phyloP scores from a whole-genome alignment of 306 rosid species.

The Hippophae tibetana region DNA sequence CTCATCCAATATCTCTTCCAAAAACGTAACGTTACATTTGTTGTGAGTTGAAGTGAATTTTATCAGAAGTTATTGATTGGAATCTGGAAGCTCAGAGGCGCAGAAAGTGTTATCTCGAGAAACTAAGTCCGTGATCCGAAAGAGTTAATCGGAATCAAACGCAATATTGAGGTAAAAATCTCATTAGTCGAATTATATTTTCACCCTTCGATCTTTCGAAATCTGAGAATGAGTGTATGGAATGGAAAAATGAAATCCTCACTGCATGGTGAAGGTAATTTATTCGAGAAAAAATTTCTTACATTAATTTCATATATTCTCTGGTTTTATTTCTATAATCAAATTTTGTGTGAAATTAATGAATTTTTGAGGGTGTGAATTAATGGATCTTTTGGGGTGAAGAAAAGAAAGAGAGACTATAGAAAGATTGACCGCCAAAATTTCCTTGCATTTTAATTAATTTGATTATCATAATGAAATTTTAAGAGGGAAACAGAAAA shows the following conservation, averaged over 20 bases:
- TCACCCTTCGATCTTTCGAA: neutral
- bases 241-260: neutral
- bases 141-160: conserved; percentile 3
- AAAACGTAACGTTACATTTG: conserved; percentile 8
- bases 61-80: too few species aligned
- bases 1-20: neutral
- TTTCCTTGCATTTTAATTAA: conserved; percentile 2
- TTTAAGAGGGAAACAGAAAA: neutral
- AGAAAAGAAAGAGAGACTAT: conserved; percentile 8
- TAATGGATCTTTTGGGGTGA: too few species aligned
- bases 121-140: neutral
- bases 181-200: too few species aligned
- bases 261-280: too few species aligned
- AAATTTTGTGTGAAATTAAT: neutral
- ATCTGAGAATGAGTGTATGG: neutral
- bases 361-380: neutral
- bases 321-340: neutral
- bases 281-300: too few species aligned
- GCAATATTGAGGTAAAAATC: neutral
- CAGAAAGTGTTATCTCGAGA: neutral
- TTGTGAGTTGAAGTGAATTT: neutral
- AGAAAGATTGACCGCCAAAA: neutral
- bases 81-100: too few species aligned
- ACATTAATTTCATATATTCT: neutral
- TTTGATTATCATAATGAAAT: too few species aligned